Evolutionary conservation across 106 monocot genomes (phyloP).

Genomic region (Amphibolis antarctica): DNA sequence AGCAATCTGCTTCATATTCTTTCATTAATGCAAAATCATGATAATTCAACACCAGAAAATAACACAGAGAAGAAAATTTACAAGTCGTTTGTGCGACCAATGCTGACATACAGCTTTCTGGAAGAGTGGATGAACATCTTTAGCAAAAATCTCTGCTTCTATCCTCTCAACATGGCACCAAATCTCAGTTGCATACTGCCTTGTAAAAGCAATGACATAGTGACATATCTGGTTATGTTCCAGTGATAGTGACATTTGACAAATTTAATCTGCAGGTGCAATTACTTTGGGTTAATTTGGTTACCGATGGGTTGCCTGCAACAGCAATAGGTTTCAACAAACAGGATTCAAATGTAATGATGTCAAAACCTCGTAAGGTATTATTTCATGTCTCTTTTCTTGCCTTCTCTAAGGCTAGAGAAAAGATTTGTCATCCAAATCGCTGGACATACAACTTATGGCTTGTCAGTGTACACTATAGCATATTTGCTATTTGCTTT

Average conservation of each 20-base stretch:
- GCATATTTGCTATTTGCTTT: too few species aligned
- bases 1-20: too few species aligned
- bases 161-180: constrained; percentile 72
- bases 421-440: background rate
- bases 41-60: background rate
- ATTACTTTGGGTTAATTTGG: constrained; percentile 97
- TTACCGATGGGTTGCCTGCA: constrained; percentile 98
- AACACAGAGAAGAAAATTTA: background rate
- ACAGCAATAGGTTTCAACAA: constrained; percentile 99
- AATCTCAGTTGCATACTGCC: constrained; percentile 88
- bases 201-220: constrained; percentile 77
- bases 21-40: too few species aligned
- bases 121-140: constrained; percentile 46
- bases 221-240: too few species aligned
- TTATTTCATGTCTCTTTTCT: background rate
- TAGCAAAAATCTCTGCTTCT: constrained; percentile 49
- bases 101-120: constrained; percentile 48
- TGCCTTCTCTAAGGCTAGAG: background rate
- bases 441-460: too few species aligned
- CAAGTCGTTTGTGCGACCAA: constrained; percentile 19
- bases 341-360: constrained; percentile 87
- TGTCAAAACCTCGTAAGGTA: constrained; percentile 93
- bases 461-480: too few species aligned
- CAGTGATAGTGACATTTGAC: background rate
- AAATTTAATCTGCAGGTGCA: constrained; percentile 50